Base-by-base conservation (phyloP, 73 alveolate species). In the Strombidium stylifer region DNA sequence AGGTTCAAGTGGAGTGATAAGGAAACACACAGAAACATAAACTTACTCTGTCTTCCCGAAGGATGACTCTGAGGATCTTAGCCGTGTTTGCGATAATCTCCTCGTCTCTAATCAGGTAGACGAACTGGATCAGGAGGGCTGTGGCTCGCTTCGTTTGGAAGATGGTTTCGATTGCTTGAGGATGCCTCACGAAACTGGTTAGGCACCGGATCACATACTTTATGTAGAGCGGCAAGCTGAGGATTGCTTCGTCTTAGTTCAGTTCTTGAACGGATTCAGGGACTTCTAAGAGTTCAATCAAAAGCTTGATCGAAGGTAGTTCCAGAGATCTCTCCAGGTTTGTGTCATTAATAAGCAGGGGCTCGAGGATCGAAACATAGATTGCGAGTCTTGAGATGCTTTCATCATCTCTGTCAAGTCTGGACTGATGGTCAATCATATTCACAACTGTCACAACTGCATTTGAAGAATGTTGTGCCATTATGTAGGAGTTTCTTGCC, bases 141-240 rank as follows among this genome's bases (percentile, higher is more conserved):
- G 70, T 12, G 46, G 70, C 49, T 0, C 83, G 66, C n/a, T 35
- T 27, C 14, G 68, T 40, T 28, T 66, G 65, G 57, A 53, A 64
- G 39, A 69, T 57, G 30, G 52, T 25, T 0, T 50, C 54, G 16
- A 50, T 61, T 2, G 53, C 86, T 11, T 59, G 21, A 19, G 72
- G 69, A 34, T 30, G 32, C 30, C 90, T 54, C 0, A 79, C 36
- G 34, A 84, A 79, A 20, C 67, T 24, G 0, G 90, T 39, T n/a
- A 79, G 35, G 39, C 81, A 69, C 34, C 90, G 55, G 60, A 79
- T 20, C 0, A 84, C 58, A 40, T 62, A 79, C 44, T 79, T 79
- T 45, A 79, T 34, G 51, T 52, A 69, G 0, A 53, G 41, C 2
- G 70, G 82, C 54, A 53, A 24, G n/a, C n/a, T n/a, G n/a, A n/a